phyloP scores from a whole-genome alignment of 345 rosid species.

The Salix brachista region DNA sequence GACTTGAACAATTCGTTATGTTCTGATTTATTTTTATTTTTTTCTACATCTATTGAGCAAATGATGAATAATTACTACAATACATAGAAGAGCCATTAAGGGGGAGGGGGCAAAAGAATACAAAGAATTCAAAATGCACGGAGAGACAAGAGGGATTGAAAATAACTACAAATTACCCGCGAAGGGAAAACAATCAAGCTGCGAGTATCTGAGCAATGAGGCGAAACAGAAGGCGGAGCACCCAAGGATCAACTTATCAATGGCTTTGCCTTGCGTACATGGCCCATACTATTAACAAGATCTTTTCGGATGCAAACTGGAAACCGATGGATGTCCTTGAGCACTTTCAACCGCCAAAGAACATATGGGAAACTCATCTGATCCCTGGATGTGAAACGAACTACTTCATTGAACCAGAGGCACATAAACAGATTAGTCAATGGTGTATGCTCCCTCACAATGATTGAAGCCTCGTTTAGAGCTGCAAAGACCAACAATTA shows the following conservation, averaged over 20 bases:
- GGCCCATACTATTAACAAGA: constrained; percentile 91
- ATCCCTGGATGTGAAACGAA: constrained; percentile 86
- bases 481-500: constrained; percentile 44
- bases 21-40: no score
- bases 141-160: background rate
- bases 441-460: constrained; percentile 80
- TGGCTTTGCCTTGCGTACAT: constrained; percentile 83
- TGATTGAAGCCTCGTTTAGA: constrained; percentile 81
- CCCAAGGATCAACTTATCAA: constrained; percentile 22
- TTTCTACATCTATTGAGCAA: no score
- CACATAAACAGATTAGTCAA: constrained; percentile 75
- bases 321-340: constrained; percentile 67
- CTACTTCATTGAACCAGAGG: constrained; percentile 98
- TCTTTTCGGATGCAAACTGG: constrained; percentile 91
- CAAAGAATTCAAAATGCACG: no score
- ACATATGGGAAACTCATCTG: constrained; percentile 92
- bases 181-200: background rate
- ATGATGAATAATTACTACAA: no score
- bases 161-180: background rate
- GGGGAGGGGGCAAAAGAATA: no score
- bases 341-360: constrained; percentile 73
- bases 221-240: background rate
- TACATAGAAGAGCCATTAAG: no score
- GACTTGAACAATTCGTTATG: no score
- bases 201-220: background rate